Base-by-base conservation (phyloP, 345 rosid genomes). In the Melaleuca quinquenervia region DNA sequence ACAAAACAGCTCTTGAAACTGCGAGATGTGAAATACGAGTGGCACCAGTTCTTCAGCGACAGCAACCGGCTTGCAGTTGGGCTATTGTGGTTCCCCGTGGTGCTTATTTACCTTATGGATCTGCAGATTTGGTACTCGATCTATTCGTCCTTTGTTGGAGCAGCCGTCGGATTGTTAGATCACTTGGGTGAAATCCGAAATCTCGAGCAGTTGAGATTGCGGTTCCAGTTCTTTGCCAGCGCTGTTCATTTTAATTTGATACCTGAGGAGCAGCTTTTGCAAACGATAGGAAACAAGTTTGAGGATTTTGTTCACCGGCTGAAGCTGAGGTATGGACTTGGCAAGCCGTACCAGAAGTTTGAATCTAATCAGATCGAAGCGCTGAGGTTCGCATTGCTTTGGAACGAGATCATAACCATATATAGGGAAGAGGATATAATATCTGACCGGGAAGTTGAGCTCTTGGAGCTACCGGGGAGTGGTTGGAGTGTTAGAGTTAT, bases 111-210 rank as follows among this genome's bases (percentile, higher is more conserved):
- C 84, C 86, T 95, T 84, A 92, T 96, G 99, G 99, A 96, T 92
- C 87, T 96, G 88, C 98, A 95, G 93, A 95, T 96, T 86, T 96
- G 98, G 98, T 96, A 94, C 60, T 52, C 90, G 2, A 82, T 85
- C 51, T 96, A 85, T 58, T 96, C 98, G 20, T 94, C 99, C 10
- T 89, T 96, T 74, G 95, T 92, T 62, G 99, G 99, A 52, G 99
- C 95, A 36, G 87, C 89, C 50, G 96, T 94, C 55, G 98, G 99
- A 55, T 87, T 96, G 89, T 93, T 94, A 80, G 90, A 86, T 82
- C 99, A 96, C 89, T 92, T 96, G 91, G 98, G 98, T 36, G 99
- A 96, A 94, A 96, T 96, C 87, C 93, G 97, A 82, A 94, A 92
- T 90, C 92, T 95, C 83, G 92, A 91, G 82, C 99, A 96, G 84